Conservation (phyloP, 164 flowering plant genomes). For the Tinospora cordifolia region DNA sequence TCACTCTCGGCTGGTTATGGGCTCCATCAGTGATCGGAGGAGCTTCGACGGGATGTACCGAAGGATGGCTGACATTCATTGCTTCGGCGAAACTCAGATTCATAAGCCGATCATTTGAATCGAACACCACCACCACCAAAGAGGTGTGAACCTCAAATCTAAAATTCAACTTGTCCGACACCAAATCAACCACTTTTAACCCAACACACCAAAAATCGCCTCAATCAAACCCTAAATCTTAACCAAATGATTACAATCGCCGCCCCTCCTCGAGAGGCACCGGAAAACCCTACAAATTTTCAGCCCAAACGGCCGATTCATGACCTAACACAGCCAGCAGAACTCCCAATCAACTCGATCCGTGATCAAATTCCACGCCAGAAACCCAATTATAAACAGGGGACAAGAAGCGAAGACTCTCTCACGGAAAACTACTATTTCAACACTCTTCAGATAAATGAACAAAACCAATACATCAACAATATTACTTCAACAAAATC, state of each 20-base stretch:
- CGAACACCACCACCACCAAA: background rate
- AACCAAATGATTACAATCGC: too few relatives aligned
- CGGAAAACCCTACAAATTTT: background rate
- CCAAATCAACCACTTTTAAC: too few relatives aligned
- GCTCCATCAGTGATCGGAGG: conserved; percentile 41
- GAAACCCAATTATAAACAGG: background rate
- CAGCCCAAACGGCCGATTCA: conserved; percentile 1
- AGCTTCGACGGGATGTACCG: conserved; percentile 80
- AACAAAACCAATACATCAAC: too few relatives aligned
- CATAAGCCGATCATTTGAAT: background rate
- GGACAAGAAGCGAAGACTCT: too few relatives aligned
- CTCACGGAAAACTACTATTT: too few relatives aligned
- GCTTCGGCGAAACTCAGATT: conserved; percentile 9
- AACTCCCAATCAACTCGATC: conserved; percentile 1
- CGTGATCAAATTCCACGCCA: background rate
- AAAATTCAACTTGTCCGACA: too few relatives aligned
- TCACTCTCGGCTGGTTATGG: conserved; percentile 34
- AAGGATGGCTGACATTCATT: conserved; percentile 70
- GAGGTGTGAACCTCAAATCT: too few relatives aligned
- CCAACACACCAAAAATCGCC: too few relatives aligned
- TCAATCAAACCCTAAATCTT: too few relatives aligned
- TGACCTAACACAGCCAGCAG: background rate
- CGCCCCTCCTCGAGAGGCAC: background rate
- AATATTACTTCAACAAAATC: too few relatives aligned
- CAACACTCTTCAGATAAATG: too few relatives aligned